These are phyloP conservation scores for Vitis rupestris DNA, from an alignment of 164 flowering plant species.

Conservation along the genomic window DNA sequence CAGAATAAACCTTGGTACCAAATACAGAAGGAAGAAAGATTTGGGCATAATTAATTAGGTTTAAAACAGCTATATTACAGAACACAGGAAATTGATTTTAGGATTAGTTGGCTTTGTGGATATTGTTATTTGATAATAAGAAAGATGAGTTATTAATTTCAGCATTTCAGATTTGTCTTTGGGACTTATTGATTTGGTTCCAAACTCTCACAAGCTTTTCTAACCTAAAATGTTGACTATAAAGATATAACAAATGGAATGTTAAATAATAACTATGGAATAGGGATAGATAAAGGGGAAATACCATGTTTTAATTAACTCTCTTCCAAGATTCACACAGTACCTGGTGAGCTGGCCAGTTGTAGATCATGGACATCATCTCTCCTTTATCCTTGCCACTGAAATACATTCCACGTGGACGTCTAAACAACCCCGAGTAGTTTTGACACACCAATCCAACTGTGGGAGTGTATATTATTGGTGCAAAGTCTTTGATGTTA, in stretches of 20 bases:
- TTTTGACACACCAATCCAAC: conserved; percentile 98
- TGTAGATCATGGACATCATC: conserved; percentile 99
- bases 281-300: background rate
- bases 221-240: background rate
- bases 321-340: background rate
- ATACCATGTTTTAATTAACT: background rate
- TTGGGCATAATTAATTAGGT: no score
- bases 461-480: conserved; percentile 96
- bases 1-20: no score
- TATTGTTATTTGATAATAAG: no score
- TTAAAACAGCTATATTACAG: no score
- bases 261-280: background rate
- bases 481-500: conserved; percentile 92
- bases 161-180: no score
- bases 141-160: no score
- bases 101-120: no score
- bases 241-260: background rate
- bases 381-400: conserved; percentile 99
- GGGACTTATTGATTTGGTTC: no score
- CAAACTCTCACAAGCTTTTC: background rate
- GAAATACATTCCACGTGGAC: conserved; percentile 99
- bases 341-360: conserved; percentile 94
- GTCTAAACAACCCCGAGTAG: conserved; percentile 90
- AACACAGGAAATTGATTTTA: no score
- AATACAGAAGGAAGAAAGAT: no score